These are phyloP conservation scores for Pythium monospermum DNA, from an alignment of 352 stramenopile species.

Conservation along the genomic window DNA sequence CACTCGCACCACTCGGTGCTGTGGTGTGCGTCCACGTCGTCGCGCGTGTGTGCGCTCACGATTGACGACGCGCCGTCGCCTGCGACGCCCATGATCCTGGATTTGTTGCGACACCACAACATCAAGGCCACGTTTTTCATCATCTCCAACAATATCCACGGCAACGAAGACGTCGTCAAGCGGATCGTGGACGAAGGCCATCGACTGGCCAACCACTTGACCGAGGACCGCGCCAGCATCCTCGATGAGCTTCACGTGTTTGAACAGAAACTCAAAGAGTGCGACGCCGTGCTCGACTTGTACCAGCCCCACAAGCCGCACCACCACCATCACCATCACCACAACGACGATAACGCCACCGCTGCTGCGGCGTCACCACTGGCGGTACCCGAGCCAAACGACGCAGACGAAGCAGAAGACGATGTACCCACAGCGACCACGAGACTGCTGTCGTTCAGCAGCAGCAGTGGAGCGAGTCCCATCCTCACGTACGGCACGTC, in stretches of 20 bases:
- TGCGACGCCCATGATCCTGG: conserved; percentile 60
- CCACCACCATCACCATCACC: too few species aligned
- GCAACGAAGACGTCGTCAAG: conserved; percentile 58
- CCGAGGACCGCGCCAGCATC: conserved; percentile 71
- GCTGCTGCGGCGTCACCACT: background rate
- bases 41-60: conserved; percentile 62
- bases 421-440: conserved; percentile 4
- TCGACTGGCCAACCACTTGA: conserved; percentile 75
- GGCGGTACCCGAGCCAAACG: background rate
- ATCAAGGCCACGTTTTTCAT: conserved; percentile 85
- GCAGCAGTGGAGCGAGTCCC: background rate
- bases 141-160: conserved; percentile 66
- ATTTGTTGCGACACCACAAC: conserved; percentile 53
- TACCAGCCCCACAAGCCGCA: too few species aligned
- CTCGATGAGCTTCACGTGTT: conserved; percentile 79
- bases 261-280: conserved; percentile 77
- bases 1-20: conserved; percentile 70
- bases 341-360: background rate
- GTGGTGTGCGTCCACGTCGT: conserved; percentile 55
- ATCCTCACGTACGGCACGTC: conserved; percentile 2
- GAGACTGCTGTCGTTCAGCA: conserved; percentile 14
- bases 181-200: conserved; percentile 81
- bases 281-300: conserved; percentile 49
- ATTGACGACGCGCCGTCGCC: conserved; percentile 77
- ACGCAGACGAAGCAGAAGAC: background rate